These are phyloP conservation scores for Anastatica hierochuntica DNA, from an alignment of 345 rosid species.

Conservation along the genomic window DNA sequence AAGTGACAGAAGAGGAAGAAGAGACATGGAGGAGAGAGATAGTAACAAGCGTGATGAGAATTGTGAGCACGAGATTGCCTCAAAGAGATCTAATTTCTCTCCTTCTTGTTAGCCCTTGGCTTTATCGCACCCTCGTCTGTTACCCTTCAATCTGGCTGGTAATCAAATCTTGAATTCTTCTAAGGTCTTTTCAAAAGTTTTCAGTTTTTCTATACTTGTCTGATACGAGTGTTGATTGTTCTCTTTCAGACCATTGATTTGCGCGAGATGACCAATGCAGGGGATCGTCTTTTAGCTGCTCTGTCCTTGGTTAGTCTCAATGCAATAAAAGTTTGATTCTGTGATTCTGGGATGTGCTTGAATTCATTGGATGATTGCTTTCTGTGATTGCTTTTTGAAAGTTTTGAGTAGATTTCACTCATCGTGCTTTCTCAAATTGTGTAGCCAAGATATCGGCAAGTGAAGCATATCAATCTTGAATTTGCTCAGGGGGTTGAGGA, in stretches of 20 bases:
- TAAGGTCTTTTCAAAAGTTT: neutral
- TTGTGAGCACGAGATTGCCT: constrained; percentile 56
- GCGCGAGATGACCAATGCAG: constrained; percentile 69
- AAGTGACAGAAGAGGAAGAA: constrained; percentile 26
- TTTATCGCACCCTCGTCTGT: constrained; percentile 50
- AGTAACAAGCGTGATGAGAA: constrained; percentile 55
- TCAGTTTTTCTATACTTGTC: neutral
- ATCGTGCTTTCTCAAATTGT: constrained; percentile 11
- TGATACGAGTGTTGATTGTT: constrained; percentile 20
- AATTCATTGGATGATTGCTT: neutral
- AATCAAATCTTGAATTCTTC: constrained; percentile 9
- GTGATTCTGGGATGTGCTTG: neutral
- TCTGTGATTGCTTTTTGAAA: neutral
- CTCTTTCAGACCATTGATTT: constrained; percentile 52
- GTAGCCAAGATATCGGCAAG: constrained; percentile 60
- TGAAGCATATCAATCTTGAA: constrained; percentile 71
- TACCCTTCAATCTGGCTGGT: constrained; percentile 69
- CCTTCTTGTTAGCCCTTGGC: constrained; percentile 63
- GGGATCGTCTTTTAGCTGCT: constrained; percentile 62
- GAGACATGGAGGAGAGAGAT: constrained; percentile 62
- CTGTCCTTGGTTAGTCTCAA: constrained; percentile 51
- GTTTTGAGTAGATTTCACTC: constrained; percentile 1
- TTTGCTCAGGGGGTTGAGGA: constrained; percentile 79
- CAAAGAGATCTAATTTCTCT: constrained; percentile 63
- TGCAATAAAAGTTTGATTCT: neutral